Conservation (phyloP, 768 basidiomycete species). For the Lepiota subincarnata region DNA sequence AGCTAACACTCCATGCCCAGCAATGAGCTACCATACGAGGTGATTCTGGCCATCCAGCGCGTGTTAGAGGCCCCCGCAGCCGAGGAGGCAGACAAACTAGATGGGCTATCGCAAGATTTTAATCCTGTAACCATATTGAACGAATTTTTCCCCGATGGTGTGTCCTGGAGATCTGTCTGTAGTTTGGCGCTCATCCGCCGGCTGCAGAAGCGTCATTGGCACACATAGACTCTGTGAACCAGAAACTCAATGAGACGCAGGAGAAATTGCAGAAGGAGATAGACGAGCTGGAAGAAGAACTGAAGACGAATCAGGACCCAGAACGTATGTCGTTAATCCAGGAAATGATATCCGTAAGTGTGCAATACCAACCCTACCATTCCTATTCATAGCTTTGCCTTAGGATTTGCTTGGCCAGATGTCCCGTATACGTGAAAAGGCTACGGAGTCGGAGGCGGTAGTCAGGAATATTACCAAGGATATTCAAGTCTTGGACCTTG, state of each 20-base stretch:
- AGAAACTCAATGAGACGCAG: conserved; percentile 65
- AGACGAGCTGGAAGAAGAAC: conserved; percentile 56
- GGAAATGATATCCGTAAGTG: conserved; percentile 88
- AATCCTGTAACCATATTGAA: conserved; percentile 57
- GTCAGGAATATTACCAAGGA: conserved; percentile 95
- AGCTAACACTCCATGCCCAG: background rate
- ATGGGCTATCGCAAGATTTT: conserved; percentile 55
- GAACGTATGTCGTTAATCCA: conserved; percentile 87
- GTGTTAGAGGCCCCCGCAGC: conserved; percentile 53
- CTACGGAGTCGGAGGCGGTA: conserved; percentile 94
- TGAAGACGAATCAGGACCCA: conserved; percentile 80
- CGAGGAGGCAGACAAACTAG: conserved; percentile 49
- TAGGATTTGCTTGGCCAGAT: conserved; percentile 95
- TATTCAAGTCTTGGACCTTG: conserved; percentile 89
- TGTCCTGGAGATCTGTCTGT: conserved; percentile 13
- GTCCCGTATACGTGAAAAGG: conserved; percentile 94
- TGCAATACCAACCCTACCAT: background rate
- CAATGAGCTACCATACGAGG: conserved; percentile 60
- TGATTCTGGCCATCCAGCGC: conserved; percentile 67
- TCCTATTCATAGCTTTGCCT: conserved; percentile 2
- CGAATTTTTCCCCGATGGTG: conserved; percentile 77
- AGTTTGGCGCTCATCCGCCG: background rate
- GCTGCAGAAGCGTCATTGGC: conserved; percentile 68
- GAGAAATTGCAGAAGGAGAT: conserved; percentile 70
- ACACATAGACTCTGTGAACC: conserved; percentile 68